phyloP scores from a whole-genome alignment of 441 rosid species.

The Pelargonium exstipulatum region DNA sequence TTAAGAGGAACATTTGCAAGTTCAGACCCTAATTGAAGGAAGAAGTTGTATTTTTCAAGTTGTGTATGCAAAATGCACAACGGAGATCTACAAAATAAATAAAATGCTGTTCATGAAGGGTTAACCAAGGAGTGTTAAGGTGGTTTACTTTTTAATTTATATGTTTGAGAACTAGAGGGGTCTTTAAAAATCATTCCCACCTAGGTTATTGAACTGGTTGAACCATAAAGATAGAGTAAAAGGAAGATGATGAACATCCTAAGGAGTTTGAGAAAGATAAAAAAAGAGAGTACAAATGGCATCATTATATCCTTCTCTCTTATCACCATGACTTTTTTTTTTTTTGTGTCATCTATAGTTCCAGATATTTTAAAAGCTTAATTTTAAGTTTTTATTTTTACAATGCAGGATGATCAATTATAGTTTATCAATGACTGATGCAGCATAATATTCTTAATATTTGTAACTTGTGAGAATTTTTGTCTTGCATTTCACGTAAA shows the following conservation, averaged over 20 bases:
- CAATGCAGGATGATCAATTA: background rate
- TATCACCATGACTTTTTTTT: background rate
- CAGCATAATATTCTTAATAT: background rate
- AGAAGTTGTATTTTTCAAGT: background rate
- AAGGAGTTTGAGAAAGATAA: background rate
- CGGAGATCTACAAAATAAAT: background rate
- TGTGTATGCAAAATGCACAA: background rate
- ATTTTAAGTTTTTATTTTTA: too few relatives aligned
- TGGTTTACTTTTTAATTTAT: background rate
- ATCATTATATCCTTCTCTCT: background rate
- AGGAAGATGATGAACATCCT: background rate
- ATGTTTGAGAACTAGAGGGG: background rate
- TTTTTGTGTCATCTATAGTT: background rate
- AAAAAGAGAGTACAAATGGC: background rate
- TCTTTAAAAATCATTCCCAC: background rate
- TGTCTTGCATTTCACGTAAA: background rate
- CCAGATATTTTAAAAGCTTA: background rate
- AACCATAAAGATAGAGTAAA: background rate
- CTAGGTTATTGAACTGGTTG: background rate
- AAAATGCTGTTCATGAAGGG: too few relatives aligned
- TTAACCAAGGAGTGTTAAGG: background rate
- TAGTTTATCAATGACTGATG: background rate
- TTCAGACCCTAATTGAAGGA: background rate
- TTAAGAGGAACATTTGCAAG: background rate
- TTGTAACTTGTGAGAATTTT: background rate